Evolutionary conservation across 2,329 filamentous ascomycete genomes (phyloP).

Genomic region (Rugonectria rugulosa): DNA sequence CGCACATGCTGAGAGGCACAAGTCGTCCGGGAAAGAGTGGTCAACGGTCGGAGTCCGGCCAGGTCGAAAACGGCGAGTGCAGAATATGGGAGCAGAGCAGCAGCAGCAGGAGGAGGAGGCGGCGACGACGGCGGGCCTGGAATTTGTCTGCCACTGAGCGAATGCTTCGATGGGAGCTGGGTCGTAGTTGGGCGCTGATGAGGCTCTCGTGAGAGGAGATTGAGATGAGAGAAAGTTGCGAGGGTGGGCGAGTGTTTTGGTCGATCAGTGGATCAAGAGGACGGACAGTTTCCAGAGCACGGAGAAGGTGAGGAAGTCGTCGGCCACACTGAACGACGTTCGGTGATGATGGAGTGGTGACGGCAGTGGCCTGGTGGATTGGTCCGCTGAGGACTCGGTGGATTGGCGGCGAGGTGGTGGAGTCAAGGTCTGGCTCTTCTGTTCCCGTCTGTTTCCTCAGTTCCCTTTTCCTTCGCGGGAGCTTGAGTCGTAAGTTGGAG

Average conservation of each 20-base stretch:
- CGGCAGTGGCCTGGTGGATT: conserved; percentile 10
- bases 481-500: too few relatives aligned
- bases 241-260: neutral
- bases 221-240: neutral
- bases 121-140: neutral
- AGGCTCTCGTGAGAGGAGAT: conserved; percentile 7
- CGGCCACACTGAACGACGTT: conserved; percentile 2
- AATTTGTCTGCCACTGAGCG: conserved; percentile 1
- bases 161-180: neutral
- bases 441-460: too few relatives aligned
- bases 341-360: conserved; percentile 21
- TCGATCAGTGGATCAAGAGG: conserved; percentile 2
- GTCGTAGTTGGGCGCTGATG: conserved; percentile 6
- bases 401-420: conserved; percentile 21
- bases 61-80: conserved; percentile 3
- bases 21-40: conserved; percentile 14
- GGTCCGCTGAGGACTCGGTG: conserved; percentile 11
- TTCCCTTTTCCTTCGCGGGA: too few relatives aligned
- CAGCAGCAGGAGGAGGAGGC: neutral
- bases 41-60: neutral
- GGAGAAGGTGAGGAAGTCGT: conserved; percentile 11
- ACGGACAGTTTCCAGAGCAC: neutral
- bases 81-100: neutral
- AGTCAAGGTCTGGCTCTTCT: neutral
- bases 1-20: conserved; percentile 42